Base-by-base conservation (phyloP, 345 rosid species). In the Sisymbrium altissimum region DNA sequence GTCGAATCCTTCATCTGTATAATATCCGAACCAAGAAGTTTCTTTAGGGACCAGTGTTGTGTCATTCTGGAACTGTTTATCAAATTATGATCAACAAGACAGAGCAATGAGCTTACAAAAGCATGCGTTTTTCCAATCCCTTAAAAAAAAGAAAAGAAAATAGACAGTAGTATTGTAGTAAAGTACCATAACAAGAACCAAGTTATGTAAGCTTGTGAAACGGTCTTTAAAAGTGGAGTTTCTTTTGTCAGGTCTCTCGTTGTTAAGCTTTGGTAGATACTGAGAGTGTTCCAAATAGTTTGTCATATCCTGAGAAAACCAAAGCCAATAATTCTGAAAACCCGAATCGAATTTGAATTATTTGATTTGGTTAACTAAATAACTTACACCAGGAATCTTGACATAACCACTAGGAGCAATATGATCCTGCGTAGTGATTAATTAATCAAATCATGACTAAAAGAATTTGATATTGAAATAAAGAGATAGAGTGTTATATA, bases 1-100 rank as follows among this genome's bases (percentile, higher is more conserved):
- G 54, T 72, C 60, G 66, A 84, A 92, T 30, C 83, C 89, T n/a
- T 92, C 97, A 73, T 95, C 88, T 4, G 87, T 84, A 57, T 87
- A 95, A 79, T 87, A 92, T 70, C 99, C 97, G 7, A 92, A 92
- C 99, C 97, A 95, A 57, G 97, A 71, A 13, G 96, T 95, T 80
- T 95, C 97, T 85, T 77, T 90, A 4, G 99, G 99, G 80, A 90
- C 73, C 84, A 92, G 74, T 70, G 89, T 87, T 0, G 61, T 86
- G 72, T 95, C 99, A 1, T 85, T 61, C 75, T 89, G 80, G 27
- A 83, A 88, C 99, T 95, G 85, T 85, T 68, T 3, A 63, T 14
- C 27, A 29, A 38, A 25, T 44, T 12, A 64, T 69, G 27, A 35
- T 27, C 5, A 9, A 55, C 17, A 53, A 55, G 29, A 30, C 15